Evolutionary conservation across 768 basidiomycete genomes (phyloP).

Genomic region (Roridomyces roridus): DNA sequence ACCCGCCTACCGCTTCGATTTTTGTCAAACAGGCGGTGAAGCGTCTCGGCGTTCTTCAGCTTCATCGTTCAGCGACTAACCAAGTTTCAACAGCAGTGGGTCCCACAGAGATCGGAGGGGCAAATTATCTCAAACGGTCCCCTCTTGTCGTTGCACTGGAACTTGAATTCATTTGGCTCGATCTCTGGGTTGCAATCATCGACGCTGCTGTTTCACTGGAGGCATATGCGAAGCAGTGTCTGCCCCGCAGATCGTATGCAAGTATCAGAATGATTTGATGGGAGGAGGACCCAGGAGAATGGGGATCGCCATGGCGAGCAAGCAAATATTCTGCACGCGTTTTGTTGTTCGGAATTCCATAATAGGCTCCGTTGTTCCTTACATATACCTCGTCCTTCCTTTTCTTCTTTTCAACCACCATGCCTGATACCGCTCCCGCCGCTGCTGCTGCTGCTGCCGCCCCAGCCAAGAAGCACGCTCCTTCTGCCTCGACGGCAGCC

Average conservation of each 20-base stretch:
- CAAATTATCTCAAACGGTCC: no score
- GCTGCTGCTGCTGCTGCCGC: conserved; percentile 10
- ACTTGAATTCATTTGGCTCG: no score
- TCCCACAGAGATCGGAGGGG: no score
- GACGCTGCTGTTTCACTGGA: conserved; percentile 9
- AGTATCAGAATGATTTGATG: conserved; percentile 7
- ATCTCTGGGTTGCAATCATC: no score
- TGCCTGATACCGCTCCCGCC: conserved; percentile 24
- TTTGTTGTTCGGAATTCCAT: conserved; percentile 20
- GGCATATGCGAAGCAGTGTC: conserved; percentile 1
- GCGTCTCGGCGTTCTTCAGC: no score
- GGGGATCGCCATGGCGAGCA: conserved; percentile 13
- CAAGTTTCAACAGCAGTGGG: no score
- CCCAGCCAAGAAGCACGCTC: conserved; percentile 39
- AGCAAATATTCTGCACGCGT: conserved; percentile 14
- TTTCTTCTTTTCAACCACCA: conserved; percentile 6
- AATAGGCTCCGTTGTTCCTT: conserved; percentile 18
- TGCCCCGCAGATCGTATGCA: not conserved
- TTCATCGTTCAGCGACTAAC: no score
- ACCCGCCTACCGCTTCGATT: no score
- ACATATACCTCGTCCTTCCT: conserved; percentile 16
- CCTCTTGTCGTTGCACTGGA: no score
- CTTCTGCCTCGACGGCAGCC: conserved; percentile 47
- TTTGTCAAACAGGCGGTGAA: no score
- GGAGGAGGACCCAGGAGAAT: conserved; percentile 1